Percentiles rank a stretch among this genome's conserved stretches.
These are phyloP conservation scores for Cymbopogon flexuosus DNA, from an alignment of 202 grass and related monocot species.

Conservation along the genomic window DNA sequence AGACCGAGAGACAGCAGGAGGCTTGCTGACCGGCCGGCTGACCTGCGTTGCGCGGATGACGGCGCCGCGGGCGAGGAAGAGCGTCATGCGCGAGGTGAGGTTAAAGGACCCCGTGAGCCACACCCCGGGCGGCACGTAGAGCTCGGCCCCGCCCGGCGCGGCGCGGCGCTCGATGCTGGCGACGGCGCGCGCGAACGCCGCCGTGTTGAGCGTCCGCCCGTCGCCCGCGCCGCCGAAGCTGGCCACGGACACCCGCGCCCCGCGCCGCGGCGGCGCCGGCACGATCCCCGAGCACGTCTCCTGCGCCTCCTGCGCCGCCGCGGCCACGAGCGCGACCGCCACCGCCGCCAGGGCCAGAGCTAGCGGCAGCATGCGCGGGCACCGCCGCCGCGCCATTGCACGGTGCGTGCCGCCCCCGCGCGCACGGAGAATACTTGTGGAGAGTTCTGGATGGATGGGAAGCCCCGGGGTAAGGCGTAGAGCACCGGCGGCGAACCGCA, in stretches of 20 bases:
- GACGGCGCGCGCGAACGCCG: constrained; percentile 56
- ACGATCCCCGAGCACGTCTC: constrained; percentile 56
- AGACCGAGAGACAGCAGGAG: neutral
- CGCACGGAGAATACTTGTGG: neutral
- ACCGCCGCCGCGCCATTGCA: constrained; percentile 10
- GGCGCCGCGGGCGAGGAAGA: constrained; percentile 73
- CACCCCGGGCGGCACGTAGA: constrained; percentile 72
- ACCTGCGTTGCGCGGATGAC: constrained; percentile 79
- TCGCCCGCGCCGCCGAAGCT: constrained; percentile 70
- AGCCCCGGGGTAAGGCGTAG: neutral
- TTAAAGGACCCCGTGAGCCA: constrained; percentile 87
- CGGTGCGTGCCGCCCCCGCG: too few species aligned
- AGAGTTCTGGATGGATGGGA: neutral
- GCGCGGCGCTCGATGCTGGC: constrained; percentile 42
- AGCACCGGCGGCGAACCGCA: neutral
- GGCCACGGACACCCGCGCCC: constrained; percentile 55
- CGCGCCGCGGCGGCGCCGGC: constrained; percentile 48
- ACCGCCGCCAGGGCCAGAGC: neutral
- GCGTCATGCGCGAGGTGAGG: constrained; percentile 83
- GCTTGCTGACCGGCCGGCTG: neutral
- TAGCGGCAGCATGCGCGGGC: neutral
- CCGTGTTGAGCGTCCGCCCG: constrained; percentile 63
- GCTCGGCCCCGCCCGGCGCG: constrained; percentile 50
- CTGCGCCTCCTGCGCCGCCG: constrained; percentile 27
- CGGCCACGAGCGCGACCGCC: neutral